These are phyloP conservation scores for Hypoxylon intermedium DNA, from an alignment of 495 filamentous ascomycete genomes.

Conservation along the genomic window DNA sequence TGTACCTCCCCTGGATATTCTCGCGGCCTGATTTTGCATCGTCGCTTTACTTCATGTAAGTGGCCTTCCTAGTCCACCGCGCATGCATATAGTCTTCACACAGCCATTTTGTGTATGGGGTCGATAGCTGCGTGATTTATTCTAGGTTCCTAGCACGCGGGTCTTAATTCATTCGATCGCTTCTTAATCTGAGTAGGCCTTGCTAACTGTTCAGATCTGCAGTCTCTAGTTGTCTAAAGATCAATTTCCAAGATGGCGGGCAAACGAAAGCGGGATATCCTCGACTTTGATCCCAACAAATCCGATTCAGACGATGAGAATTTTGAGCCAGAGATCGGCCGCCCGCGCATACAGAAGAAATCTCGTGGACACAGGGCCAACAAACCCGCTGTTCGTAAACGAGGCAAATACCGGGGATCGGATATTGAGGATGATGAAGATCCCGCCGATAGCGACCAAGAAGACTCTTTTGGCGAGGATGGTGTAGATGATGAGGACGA, in stretches of 20 bases:
- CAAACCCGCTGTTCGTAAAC: conserved; percentile 49
- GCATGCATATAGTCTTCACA: background rate
- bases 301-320: conserved; percentile 86
- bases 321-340: conserved; percentile 62
- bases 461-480: conserved; percentile 65
- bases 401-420: conserved; percentile 60
- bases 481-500: conserved; percentile 69
- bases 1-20: too few relatives aligned
- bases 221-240: conserved; percentile 5
- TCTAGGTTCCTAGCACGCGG: background rate
- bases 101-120: background rate
- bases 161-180: background rate
- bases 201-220: conserved; percentile 1
- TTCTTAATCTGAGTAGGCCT: background rate
- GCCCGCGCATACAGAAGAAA: conserved; percentile 55
- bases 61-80: too few relatives aligned
- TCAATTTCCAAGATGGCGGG: conserved; percentile 50
- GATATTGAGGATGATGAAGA: conserved; percentile 75
- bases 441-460: conserved; percentile 60
- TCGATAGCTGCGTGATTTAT: too few relatives aligned
- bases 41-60: too few relatives aligned
- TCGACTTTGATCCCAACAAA: conserved; percentile 80
- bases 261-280: conserved; percentile 67
- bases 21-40: too few relatives aligned
- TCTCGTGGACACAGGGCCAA: conserved; percentile 37